phyloP scores from a whole-genome alignment of 2,329 filamentous ascomycete species.

The Calonectria leucothoes region DNA sequence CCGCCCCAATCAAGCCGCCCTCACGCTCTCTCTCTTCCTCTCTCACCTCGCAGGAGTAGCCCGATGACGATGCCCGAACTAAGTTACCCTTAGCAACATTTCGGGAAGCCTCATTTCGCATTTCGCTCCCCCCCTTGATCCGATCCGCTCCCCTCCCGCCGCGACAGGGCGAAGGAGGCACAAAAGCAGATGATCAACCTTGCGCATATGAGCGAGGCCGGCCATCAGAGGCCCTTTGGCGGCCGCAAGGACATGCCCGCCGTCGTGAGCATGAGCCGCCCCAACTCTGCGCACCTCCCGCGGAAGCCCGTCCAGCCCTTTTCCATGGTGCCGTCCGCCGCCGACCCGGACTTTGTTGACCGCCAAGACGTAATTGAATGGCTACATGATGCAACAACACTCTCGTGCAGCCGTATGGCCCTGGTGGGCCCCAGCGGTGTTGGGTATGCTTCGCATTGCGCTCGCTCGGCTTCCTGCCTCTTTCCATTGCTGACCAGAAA shows the following conservation, averaged over 20 bases:
- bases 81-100: not conserved
- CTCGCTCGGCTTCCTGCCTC: not conserved
- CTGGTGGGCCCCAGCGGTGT: constrained; percentile 21
- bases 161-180: too few relatives aligned
- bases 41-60: not conserved
- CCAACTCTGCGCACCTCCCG: not conserved
- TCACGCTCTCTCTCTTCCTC: too few relatives aligned
- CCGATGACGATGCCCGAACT: not conserved
- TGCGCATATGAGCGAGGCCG: not conserved
- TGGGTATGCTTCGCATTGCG: not conserved
- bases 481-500: not conserved
- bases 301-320: not conserved
- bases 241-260: not conserved
- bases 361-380: constrained; percentile 10
- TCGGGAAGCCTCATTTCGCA: too few relatives aligned
- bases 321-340: constrained; percentile 12
- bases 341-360: constrained; percentile 15
- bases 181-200: not conserved
- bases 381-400: not conserved
- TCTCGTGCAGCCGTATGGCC: not conserved
- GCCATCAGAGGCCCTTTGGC: not conserved
- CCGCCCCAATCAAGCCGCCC: not conserved
- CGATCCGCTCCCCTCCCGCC: too few relatives aligned
- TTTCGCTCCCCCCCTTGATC: too few relatives aligned
- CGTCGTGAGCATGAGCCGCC: not conserved